Evolutionary conservation across 805 yeast genomes (phyloP).

Genomic region (Schizosaccharomyces osmophilus): DNA sequence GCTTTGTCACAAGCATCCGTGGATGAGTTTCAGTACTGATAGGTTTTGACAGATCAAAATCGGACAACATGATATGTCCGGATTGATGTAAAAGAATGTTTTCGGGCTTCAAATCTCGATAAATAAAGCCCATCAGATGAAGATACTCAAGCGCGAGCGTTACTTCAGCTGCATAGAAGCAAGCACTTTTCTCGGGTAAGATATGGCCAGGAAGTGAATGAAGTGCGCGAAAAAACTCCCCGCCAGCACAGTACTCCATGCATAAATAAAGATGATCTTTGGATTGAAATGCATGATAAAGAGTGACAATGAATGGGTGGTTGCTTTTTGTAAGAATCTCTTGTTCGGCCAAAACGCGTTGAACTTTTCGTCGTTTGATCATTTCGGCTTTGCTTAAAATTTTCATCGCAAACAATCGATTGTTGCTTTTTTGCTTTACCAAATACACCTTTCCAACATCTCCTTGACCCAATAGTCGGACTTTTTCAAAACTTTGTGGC

Average conservation of each 20-base stretch:
- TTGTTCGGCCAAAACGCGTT: slow-evolving; percentile 87
- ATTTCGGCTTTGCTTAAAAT: slow-evolving; percentile 73
- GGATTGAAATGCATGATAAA: slow-evolving; percentile 89
- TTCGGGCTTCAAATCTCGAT: slow-evolving; percentile 90
- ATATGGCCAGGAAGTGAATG: slow-evolving; percentile 77
- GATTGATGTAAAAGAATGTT: slow-evolving; percentile 82
- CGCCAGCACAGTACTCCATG: slow-evolving; percentile 98
- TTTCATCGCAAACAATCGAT: slow-evolving; percentile 74
- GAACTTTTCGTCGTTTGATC: slow-evolving; percentile 84
- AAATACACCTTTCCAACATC: slow-evolving; percentile 93
- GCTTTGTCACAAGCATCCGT: slow-evolving; percentile 22
- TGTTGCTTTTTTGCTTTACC: slow-evolving; percentile 57
- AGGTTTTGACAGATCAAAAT: slow-evolving; percentile 89
- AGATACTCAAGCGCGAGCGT: slow-evolving; percentile 88
- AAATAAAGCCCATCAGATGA: slow-evolving; percentile 90
- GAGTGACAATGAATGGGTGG: slow-evolving; percentile 90
- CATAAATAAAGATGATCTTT: slow-evolving; percentile 77
- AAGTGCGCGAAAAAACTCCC: slow-evolving; percentile 87
- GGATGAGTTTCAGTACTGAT: slow-evolving; percentile 57
- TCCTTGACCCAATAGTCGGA: slow-evolving; percentile 76
- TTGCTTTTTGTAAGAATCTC: slow-evolving; percentile 85
- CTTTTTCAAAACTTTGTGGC: slow-evolving; percentile 69
- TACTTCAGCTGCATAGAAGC: slow-evolving; percentile 88
- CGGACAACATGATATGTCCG: slow-evolving; percentile 94
- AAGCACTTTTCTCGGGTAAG: slow-evolving; percentile 67